Evolutionary conservation across 192 early-diverging fungal genomes (phyloP), one percentile per base, ranked within the genome.

Genomic region (Entomortierella parvispora): DNA sequence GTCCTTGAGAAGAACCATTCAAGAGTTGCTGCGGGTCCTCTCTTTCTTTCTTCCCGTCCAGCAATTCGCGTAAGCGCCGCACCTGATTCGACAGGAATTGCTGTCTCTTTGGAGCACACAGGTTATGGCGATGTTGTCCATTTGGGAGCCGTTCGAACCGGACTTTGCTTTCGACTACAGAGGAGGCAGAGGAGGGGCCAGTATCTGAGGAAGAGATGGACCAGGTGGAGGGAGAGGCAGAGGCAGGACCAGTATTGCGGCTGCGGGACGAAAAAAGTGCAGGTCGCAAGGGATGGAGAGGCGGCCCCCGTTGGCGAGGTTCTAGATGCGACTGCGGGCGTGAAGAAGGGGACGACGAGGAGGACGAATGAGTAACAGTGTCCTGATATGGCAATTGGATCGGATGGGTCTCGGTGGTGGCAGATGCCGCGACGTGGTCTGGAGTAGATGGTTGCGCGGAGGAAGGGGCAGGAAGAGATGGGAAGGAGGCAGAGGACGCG

Each of bases 71-170:
- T 22, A 75, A 43, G 2, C 71, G 64, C 3, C 63, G 37, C 14
- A 75, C 63, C 17, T 75, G 71, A 51, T 75, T 75, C 6, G 71
- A 58, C 12, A 75, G 44, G 23, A 75, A 75, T n/a, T 65, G 71
- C 1, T 75, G 63, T 9, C 71, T 55, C 17, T 66, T 75, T 2
- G 71, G 71, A 0, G 71, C 63, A 46, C 48, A 75, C 31, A 75
- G 71, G 22, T 75, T 47, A 25, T 75, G 71, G 15, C 71, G 58
- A 34, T 75, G 71, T 10, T 45, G 22, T 17, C 71, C 71, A 60
- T 75, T 65, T 18, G 63, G 51, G 4, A 75, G 51, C 4, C 31
- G 45, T 32, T 75, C 71, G 15, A 60, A 75, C 3, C 62, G 71
- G 7, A 49, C 3, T 17, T 31, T 53, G 45, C 57, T 65, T 40